These are phyloP conservation scores for Oehlia diaphana DNA, from an alignment of 192 early-diverging fungal genomes.

Conservation along the genomic window DNA sequence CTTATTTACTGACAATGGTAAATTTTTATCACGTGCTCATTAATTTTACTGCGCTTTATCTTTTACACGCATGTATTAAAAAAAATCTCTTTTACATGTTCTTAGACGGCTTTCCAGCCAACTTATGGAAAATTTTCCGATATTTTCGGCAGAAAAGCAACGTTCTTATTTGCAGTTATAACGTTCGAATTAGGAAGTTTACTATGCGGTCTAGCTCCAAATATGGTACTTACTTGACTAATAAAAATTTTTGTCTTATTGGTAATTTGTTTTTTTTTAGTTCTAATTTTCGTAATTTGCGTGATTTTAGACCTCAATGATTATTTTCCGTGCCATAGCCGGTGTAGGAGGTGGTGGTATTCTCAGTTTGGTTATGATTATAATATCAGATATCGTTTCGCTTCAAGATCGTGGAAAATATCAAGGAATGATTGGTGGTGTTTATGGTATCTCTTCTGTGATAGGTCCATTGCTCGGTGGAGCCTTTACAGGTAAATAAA, in stretches of 20 bases:
- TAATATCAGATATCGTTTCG: constrained; percentile 69
- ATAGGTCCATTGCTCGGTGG: constrained; percentile 62
- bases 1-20: constrained; percentile 58
- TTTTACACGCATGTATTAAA: background rate
- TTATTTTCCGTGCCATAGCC: constrained; percentile 1
- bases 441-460: constrained; percentile 53
- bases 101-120: constrained; percentile 66
- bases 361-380: constrained; percentile 56
- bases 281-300: background rate
- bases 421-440: constrained; percentile 54
- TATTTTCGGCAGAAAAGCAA: constrained; percentile 57
- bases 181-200: constrained; percentile 41
- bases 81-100: background rate
- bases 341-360: constrained; percentile 2
- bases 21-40: background rate
- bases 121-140: constrained; percentile 81
- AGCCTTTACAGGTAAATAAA: constrained; percentile 39
- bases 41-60: background rate
- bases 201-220: constrained; percentile 46
- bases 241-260: background rate
- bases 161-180: constrained; percentile 31
- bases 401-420: constrained; percentile 67
- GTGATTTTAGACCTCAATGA: background rate
- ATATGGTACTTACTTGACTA: constrained; percentile 36
- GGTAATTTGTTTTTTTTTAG: background rate